Percentiles rank a stretch among this genome's conserved stretches.
phyloP scores from a whole-genome alignment of 177 flowering plant species.

The Vitis hybrid region DNA sequence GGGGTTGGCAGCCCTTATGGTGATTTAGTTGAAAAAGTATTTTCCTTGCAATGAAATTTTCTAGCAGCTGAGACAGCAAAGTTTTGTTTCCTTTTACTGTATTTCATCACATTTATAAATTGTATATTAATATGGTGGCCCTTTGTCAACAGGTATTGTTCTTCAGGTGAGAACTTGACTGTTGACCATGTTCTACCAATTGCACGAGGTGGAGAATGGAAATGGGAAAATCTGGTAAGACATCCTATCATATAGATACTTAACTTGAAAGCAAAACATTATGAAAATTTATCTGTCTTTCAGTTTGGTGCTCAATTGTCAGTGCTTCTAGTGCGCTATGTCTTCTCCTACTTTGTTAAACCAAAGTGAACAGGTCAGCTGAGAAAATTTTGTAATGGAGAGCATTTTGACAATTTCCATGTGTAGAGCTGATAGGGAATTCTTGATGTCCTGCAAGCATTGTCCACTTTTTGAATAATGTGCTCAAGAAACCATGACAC shows the following conservation, averaged over 20 bases:
- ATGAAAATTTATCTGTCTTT: not conserved
- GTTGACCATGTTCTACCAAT: conserved; percentile 87
- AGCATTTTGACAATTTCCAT: not conserved
- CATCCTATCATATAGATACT: not conserved
- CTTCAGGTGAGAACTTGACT: conserved; percentile 70
- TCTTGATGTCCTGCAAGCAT: not conserved
- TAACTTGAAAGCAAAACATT: too few relatives aligned
- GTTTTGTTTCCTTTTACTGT: not conserved
- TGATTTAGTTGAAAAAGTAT: too few relatives aligned
- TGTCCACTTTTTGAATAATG: not conserved
- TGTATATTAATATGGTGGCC: not conserved
- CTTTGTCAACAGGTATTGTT: conserved; percentile 66
- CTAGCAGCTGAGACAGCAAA: not conserved
- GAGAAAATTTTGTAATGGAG: not conserved
- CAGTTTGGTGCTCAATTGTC: not conserved
- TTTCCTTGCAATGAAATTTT: too few relatives aligned
- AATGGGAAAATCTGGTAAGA: conserved; percentile 92
- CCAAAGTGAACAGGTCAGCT: not conserved
- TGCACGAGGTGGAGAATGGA: conserved; percentile 86
- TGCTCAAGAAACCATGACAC: not conserved
- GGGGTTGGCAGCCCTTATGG: too few relatives aligned
- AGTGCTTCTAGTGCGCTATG: not conserved
- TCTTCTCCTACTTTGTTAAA: not conserved
- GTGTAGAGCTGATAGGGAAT: not conserved
- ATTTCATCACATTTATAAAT: not conserved